Percentiles rank a stretch among this genome's conserved stretches.
Conservation (phyloP, 2,329 filamentous ascomycete species). For the Microsporum audouinii region DNA sequence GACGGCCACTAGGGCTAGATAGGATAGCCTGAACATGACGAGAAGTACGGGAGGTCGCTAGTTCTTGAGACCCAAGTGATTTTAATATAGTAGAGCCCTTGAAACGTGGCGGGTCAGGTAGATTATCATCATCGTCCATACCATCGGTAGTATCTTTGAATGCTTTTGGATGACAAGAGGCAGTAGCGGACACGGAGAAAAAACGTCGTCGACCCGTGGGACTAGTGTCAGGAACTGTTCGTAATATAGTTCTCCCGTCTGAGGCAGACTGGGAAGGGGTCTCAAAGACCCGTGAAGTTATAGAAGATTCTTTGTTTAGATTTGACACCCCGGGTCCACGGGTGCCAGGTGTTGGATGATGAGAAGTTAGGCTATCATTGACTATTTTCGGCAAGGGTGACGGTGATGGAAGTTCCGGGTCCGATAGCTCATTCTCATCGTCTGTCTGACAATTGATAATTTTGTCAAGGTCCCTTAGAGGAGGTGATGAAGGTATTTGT, state of each 20-base stretch:
- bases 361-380: not conserved
- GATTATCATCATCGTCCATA: slow-evolving; percentile 3
- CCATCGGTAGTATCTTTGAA: not conserved
- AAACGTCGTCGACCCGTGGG: slow-evolving; percentile 18
- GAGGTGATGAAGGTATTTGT: not conserved
- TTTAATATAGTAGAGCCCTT: not conserved
- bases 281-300: slow-evolving; percentile 31
- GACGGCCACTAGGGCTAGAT: slow-evolving; percentile 30
- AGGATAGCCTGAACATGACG: slow-evolving; percentile 17
- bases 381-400: not conserved
- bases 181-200: not conserved
- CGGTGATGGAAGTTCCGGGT: not conserved
- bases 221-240: slow-evolving; percentile 29
- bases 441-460: not conserved
- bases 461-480: not conserved
- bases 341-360: not conserved
- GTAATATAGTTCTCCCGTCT: slow-evolving; percentile 16
- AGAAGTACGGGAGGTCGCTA: not conserved
- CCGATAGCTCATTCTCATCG: not conserved
- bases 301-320: slow-evolving; percentile 26
- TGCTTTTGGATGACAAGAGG: too few relatives aligned
- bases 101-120: slow-evolving; percentile 2
- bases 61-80: slow-evolving; percentile 2
- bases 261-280: slow-evolving; percentile 25
- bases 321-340: not conserved